Conservation (phyloP, 305 asterid species). For the Rubia balearica region DNA sequence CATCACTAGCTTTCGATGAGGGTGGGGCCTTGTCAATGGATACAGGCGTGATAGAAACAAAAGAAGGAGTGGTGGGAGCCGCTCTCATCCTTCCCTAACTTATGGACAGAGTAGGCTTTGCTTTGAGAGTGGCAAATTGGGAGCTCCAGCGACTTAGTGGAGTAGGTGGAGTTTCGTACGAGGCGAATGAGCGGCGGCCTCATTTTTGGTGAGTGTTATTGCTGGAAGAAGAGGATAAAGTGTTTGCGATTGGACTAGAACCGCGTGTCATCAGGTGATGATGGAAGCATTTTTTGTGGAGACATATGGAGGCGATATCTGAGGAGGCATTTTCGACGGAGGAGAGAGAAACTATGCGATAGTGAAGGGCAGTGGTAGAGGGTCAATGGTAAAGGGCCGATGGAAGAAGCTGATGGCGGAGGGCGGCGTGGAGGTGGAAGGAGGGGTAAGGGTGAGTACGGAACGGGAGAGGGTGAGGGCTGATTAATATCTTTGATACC, state of each 20-base stretch:
- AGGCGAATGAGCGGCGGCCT: slow-evolving; percentile 38
- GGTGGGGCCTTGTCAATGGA: slow-evolving; percentile 52
- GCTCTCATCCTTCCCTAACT: too few relatives aligned
- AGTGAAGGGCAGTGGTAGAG: too few relatives aligned
- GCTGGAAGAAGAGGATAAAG: slow-evolving; percentile 65
- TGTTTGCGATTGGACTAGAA: slow-evolving; percentile 75
- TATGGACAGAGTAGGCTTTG: too few relatives aligned
- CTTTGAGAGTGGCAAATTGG: slow-evolving; percentile 15
- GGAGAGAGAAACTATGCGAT: too few relatives aligned
- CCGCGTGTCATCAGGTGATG: slow-evolving; percentile 61
- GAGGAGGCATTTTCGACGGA: too few relatives aligned
- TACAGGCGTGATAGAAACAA: slow-evolving; percentile 51
- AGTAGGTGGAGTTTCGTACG: slow-evolving; percentile 57
- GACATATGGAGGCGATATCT: too few relatives aligned
- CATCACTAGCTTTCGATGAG: slow-evolving; percentile 66
- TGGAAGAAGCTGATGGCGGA: too few relatives aligned
- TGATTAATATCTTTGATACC: too few relatives aligned
- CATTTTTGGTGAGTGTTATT: slow-evolving; percentile 48
- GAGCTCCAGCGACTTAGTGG: slow-evolving; percentile 48
- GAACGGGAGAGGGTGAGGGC: too few relatives aligned
- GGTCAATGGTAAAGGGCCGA: too few relatives aligned
- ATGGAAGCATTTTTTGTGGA: slow-evolving; percentile 15
- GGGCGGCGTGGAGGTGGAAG: too few relatives aligned
- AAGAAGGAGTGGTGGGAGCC: slow-evolving; percentile 32
- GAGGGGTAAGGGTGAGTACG: too few relatives aligned